phyloP scores from a whole-genome alignment of 495 filamentous ascomycete species.

The Talaromyces stipitatus region DNA sequence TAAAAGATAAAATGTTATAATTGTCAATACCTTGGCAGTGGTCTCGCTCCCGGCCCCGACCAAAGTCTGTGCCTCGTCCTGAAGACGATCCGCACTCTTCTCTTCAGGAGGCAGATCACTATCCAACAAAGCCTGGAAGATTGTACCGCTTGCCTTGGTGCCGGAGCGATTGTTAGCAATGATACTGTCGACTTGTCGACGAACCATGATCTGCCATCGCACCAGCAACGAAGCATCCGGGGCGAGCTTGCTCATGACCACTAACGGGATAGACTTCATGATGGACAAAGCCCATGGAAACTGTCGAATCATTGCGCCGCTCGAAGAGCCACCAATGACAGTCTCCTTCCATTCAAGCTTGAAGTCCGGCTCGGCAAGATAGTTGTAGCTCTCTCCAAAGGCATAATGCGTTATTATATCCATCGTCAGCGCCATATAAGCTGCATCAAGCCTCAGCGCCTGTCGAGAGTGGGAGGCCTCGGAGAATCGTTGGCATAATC shows the following conservation, averaged over 20 bases:
- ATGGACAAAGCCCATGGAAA: slow-evolving; percentile 5
- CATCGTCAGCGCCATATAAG: slow-evolving; percentile 30
- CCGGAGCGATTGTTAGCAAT: not conserved
- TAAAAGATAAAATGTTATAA: slow-evolving; percentile 22
- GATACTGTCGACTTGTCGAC: slow-evolving; percentile 3
- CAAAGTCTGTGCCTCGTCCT: slow-evolving; percentile 23
- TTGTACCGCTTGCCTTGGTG: slow-evolving; percentile 7
- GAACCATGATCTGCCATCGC: slow-evolving; percentile 2
- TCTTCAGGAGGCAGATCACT: slow-evolving; percentile 14
- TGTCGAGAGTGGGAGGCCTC: slow-evolving; percentile 7
- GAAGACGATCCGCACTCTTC: slow-evolving; percentile 18
- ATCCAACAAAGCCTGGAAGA: slow-evolving; percentile 13
- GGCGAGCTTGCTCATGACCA: not conserved
- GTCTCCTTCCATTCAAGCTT: slow-evolving; percentile 10
- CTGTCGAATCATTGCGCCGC: not conserved
- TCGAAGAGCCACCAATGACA: not conserved
- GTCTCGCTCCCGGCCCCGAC: slow-evolving; percentile 30
- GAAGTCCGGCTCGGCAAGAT: slow-evolving; percentile 12
- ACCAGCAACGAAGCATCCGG: not conserved
- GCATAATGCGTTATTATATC: slow-evolving; percentile 41
- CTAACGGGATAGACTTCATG: slow-evolving; percentile 1
- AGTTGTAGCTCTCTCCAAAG: slow-evolving; percentile 19
- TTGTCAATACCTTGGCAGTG: slow-evolving; percentile 20
- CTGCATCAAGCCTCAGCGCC: slow-evolving; percentile 25
- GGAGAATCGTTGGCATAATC: slow-evolving; percentile 19